Conservation (phyloP, 371 early-diverging fungal species). For the Saksenaea oblongispora region DNA sequence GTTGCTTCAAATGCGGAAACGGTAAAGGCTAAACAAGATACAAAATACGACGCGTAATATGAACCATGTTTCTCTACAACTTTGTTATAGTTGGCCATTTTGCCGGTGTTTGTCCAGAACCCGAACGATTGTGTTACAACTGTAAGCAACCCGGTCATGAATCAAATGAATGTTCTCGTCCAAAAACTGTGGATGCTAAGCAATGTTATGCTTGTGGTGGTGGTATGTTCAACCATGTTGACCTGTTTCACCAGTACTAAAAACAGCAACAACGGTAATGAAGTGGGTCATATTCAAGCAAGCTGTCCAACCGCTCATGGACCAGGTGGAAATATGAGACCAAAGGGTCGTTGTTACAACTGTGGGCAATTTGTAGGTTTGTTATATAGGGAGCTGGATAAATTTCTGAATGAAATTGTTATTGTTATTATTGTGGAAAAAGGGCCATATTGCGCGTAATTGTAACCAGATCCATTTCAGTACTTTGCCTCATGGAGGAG, state of each 20-base stretch:
- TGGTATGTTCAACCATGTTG: constrained; percentile 34
- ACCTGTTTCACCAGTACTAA: neutral
- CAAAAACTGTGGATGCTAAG: constrained; percentile 54
- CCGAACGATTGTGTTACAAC: constrained; percentile 56
- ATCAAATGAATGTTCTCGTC: constrained; percentile 55
- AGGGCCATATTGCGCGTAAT: constrained; percentile 67
- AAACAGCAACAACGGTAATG: neutral
- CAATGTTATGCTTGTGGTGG: constrained; percentile 65
- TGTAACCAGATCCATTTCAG: constrained; percentile 45
- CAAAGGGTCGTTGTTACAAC: constrained; percentile 50
- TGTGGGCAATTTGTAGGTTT: constrained; percentile 58
- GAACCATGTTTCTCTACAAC: neutral
- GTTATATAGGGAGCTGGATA: neutral
- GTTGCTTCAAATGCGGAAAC: constrained; percentile 60
- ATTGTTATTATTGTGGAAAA: neutral
- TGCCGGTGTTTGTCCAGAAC: constrained; percentile 50
- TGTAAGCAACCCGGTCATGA: constrained; percentile 65
- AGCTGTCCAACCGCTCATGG: constrained; percentile 47
- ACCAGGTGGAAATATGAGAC: constrained; percentile 15
- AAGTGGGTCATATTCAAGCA: constrained; percentile 65
- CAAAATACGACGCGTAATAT: neutral
- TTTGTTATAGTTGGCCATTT: constrained; percentile 45
- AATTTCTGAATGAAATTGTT: constrained; percentile 4
- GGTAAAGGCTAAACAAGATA: constrained; percentile 28
- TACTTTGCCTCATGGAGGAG: constrained; percentile 18